These are phyloP conservation scores for Gymnopilus junonius DNA, from an alignment of 768 basidiomycete species.

Conservation along the genomic window DNA sequence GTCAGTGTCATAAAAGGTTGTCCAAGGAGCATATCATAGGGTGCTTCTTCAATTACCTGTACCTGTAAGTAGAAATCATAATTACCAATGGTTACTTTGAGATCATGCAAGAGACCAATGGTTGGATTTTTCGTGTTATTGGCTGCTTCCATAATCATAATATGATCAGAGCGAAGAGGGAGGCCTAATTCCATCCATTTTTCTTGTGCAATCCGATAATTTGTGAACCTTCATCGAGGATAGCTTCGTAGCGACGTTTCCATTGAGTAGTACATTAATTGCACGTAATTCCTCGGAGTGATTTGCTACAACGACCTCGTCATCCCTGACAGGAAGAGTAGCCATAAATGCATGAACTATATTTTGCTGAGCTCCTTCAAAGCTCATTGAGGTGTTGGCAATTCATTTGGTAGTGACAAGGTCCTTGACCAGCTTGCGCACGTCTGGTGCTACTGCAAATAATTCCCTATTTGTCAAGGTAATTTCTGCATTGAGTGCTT, in stretches of 20 bases:
- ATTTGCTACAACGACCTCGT: too few species aligned
- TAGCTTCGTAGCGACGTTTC: constrained; percentile 8
- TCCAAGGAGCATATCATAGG: constrained; percentile 26
- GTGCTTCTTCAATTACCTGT: constrained; percentile 22
- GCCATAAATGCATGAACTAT: neutral
- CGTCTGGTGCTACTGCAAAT: constrained; percentile 11
- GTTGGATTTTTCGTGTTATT: constrained; percentile 13
- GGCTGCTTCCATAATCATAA: constrained; percentile 23
- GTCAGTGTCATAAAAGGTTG: constrained; percentile 22
- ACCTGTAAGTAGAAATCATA: too few species aligned
- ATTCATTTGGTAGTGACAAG: constrained; percentile 7
- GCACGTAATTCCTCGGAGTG: constrained; percentile 17
- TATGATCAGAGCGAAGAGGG: constrained; percentile 12
- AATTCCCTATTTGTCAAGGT: constrained; percentile 19
- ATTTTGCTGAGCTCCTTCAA: neutral
- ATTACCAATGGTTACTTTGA: constrained; percentile 16
- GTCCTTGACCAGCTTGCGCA: constrained; percentile 16
- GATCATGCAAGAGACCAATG: constrained; percentile 17
- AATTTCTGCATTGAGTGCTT: constrained; percentile 12
- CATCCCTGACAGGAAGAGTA: neutral
- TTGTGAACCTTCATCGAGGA: constrained; percentile 23
- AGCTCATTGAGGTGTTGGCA: neutral
- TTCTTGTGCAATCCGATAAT: constrained; percentile 11
- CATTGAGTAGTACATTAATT: constrained; percentile 9
- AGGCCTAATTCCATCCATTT: constrained; percentile 18